Evolutionary conservation across 257 asterid species (phyloP), one percentile per base, ranked within the genome.

Genomic region (Nicotiana tabacum): DNA sequence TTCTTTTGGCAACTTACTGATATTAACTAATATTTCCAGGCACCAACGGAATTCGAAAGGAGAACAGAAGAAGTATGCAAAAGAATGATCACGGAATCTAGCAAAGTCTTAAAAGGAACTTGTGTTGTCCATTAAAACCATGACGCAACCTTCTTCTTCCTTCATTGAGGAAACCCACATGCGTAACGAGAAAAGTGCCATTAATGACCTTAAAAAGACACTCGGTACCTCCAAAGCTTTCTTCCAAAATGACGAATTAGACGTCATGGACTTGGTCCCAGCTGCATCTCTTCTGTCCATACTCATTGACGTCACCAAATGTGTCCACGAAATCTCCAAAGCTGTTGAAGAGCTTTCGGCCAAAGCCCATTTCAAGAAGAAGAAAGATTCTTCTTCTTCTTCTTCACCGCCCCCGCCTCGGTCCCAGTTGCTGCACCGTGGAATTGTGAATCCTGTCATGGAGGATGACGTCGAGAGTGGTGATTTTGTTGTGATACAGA

Each of bases 1-100:
- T 1, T 35, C 0, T 39, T 39, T 39, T 6, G 46, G 46, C 9
- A 6, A 39, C 46, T 39, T 39, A 1, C 46, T 39, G 46, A 6
- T 39, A 39, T 39, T 39, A 39, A 39, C 46, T 39, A 6, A 39
- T 39, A 39, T 39, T 6, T 39, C 46, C 64, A 88, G 91, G 78
- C 83, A 27, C 55, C 86, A 72, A 6, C 46, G 5, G 87, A 83
- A 43, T 79, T 86, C 8, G 84, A 72, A 64, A 70, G 33, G 43
- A 87, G 33, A 81, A 81, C 82, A 24, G 79, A 88, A 82, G 90
- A 89, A 21, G 30, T 85, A 2, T 91, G 96, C 93, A 83, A 48
- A 29, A 85, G 66, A 64, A 87, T 94, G 89, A 89, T 89, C 87
- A 77, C 82, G 1, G 91, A 94, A 77, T 90, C 90, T 7, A 82